Conservation (phyloP, 768 basidiomycete species). For the Pleurotus djamor region DNA sequence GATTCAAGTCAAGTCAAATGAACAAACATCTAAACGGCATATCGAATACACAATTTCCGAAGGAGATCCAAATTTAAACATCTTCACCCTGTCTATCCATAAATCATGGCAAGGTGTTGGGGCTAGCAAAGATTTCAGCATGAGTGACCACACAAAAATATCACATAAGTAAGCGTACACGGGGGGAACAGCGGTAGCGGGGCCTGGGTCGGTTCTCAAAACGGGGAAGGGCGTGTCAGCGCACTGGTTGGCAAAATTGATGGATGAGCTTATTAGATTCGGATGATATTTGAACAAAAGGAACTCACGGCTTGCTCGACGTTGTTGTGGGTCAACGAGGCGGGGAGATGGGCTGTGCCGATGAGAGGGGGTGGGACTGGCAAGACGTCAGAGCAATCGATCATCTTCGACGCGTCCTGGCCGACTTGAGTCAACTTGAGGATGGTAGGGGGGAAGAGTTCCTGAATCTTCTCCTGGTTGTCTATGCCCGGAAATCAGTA, state of each 20-base stretch:
- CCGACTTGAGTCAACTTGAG: conserved; percentile 39
- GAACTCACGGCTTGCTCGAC: conserved; percentile 25
- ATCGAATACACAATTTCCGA: no score
- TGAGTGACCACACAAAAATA: background rate
- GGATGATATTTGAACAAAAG: conserved; percentile 11
- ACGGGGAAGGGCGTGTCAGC: conserved; percentile 30
- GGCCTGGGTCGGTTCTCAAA: conserved; percentile 25
- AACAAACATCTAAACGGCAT: no score
- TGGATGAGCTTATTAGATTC: conserved; percentile 10
- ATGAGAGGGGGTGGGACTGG: conserved; percentile 26
- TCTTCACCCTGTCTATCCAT: no score
- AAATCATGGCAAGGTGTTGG: no score
- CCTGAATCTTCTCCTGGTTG: conserved; percentile 28
- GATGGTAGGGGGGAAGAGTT: conserved; percentile 38
- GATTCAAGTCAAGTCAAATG: no score
- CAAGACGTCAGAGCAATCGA: conserved; percentile 46
- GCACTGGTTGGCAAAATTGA: conserved; percentile 19
- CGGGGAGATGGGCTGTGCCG: conserved; percentile 26
- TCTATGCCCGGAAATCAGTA: conserved; percentile 9
- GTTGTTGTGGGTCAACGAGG: conserved; percentile 21
- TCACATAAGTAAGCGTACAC: background rate
- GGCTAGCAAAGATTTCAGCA: background rate
- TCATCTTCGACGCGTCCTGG: conserved; percentile 28
- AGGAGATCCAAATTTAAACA: no score
- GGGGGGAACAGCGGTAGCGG: background rate